phyloP scores from a whole-genome alignment of 2,329 filamentous ascomycete genomes.

The Penicillium sp. region DNA sequence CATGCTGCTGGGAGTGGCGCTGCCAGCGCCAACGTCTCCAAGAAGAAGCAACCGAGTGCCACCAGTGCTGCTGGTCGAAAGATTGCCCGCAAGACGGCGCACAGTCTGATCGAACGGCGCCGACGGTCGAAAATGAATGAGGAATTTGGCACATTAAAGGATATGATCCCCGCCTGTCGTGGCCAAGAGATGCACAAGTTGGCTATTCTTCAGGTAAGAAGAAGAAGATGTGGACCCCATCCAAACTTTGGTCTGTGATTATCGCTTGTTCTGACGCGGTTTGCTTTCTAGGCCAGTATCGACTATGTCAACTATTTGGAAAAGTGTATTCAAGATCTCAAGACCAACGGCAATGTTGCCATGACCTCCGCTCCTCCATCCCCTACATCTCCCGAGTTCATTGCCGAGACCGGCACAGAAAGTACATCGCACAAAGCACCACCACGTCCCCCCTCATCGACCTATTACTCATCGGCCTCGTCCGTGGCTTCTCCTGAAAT shows the following conservation, averaged over 20 bases:
- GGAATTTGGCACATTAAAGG: slow-evolving; percentile 87
- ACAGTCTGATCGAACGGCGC: slow-evolving; percentile 87
- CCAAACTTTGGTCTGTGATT: no score
- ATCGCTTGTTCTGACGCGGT: no score
- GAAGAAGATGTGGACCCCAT: no score
- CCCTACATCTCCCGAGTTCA: slow-evolving; percentile 31
- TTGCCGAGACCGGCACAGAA: slow-evolving; percentile 16
- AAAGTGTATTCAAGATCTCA: slow-evolving; percentile 75
- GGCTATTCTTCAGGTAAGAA: slow-evolving; percentile 77
- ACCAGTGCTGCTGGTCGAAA: slow-evolving; percentile 86
- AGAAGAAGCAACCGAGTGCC: slow-evolving; percentile 70
- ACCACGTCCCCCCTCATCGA: slow-evolving; percentile 15
- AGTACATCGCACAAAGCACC: slow-evolving; percentile 2
- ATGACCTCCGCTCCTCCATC: slow-evolving; percentile 25
- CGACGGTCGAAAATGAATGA: slow-evolving; percentile 97
- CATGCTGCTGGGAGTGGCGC: slow-evolving; percentile 19
- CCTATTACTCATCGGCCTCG: slow-evolving; percentile 16
- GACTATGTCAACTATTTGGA: slow-evolving; percentile 94
- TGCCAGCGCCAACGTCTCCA: slow-evolving; percentile 40
- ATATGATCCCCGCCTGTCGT: slow-evolving; percentile 92
- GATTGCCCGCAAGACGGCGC: slow-evolving; percentile 90
- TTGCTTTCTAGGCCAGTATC: slow-evolving; percentile 67
- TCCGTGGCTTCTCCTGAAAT: slow-evolving; percentile 35
- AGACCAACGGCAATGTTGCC: slow-evolving; percentile 44
- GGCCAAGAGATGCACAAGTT: slow-evolving; percentile 96